Evolutionary conservation across 139 green algal species (phyloP).

Genomic region (Nannochloris sp.): DNA sequence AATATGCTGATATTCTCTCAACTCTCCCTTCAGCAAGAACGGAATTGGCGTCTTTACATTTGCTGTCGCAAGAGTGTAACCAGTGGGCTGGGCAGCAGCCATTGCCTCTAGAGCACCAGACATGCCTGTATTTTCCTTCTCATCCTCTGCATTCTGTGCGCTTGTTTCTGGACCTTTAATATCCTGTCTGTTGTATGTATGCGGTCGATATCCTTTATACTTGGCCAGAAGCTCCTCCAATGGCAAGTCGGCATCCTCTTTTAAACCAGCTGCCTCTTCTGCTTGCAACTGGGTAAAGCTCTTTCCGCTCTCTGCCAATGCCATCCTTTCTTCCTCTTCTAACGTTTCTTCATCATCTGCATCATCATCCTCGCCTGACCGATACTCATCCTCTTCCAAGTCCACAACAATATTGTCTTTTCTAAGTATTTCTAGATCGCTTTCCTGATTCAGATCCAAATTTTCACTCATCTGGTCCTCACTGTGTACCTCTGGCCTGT

Average conservation of each 20-base stretch:
- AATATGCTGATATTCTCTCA: slow-evolving; percentile 95
- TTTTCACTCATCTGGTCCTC: background rate
- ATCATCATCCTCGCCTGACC: slow-evolving; percentile 16
- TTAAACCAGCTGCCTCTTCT: slow-evolving; percentile 62
- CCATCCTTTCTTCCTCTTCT: slow-evolving; percentile 61
- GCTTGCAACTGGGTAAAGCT: slow-evolving; percentile 9
- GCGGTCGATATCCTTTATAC: slow-evolving; percentile 33
- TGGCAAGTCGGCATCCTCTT: slow-evolving; percentile 71
- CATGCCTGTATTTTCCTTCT: slow-evolving; percentile 21
- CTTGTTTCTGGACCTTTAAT: slow-evolving; percentile 8
- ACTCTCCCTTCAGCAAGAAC: slow-evolving; percentile 82
- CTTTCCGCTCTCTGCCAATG: slow-evolving; percentile 25
- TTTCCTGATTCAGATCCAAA: background rate
- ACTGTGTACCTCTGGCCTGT: slow-evolving; percentile 3
- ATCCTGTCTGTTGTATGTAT: background rate
- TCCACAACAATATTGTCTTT: slow-evolving; percentile 4
- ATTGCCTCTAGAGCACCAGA: slow-evolving; percentile 29
- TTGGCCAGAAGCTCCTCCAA: slow-evolving; percentile 73
- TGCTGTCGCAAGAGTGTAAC: slow-evolving; percentile 66
- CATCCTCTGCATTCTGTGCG: slow-evolving; percentile 7
- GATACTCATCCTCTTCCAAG: slow-evolving; percentile 22
- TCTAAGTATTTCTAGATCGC: background rate
- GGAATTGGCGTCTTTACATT: slow-evolving; percentile 40
- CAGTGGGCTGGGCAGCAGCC: slow-evolving; percentile 50
- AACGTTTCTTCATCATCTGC: slow-evolving; percentile 66